Base-by-base conservation (phyloP, 1,284 basidiomycete species). In the Cutaneotrichosporon spelunceum region DNA sequence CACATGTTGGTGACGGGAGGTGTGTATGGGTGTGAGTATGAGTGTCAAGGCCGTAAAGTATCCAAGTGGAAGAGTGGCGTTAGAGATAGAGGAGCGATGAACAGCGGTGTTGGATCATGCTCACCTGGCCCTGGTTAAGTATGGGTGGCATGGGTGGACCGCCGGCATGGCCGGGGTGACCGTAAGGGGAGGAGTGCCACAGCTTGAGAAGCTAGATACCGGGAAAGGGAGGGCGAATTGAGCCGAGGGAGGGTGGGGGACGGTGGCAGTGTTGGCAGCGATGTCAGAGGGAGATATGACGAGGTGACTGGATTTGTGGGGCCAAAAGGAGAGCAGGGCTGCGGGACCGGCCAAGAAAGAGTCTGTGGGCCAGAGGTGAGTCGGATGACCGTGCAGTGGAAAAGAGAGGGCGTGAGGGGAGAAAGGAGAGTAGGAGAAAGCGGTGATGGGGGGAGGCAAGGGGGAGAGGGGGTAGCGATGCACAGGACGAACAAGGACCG, bases 341-440 rank as follows among this genome's bases (percentile, higher is more conserved):
- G 26, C 11, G 24, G 7, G 27, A 27, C 30, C 30, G 3, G 48
- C 23, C 8, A n/a, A 27, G 30, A 49, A 27, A 16, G 48, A 26
- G 48, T 30, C 48, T 6, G 48, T 50, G 48, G 30, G 48, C 26
- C 16, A n/a, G 48, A 19, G 48, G 48, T 50, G 48, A 50, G 48
- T 50, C 27, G 27, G 24, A 7, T 29, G 48, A 10, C 48, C 48
- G 48, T 50, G 48, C 48, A 19, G 26, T 30, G 19, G 4, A 50
- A 50, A 2, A 27, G 30, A 23, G 44, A 50, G 44, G 49, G 58
- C 48, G 16, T 27, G 44, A 60, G 36, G n/a, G 34, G 26, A n/a
- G 47, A 36, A 14, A 27, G 33, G 26, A 45, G 56, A 24, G 11
- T 44, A 56, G 27, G 56, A n/a, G 49, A 29, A 24, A n/a, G 13